phyloP scores from a whole-genome alignment of 345 rosid species.

The Toxicodendron radicans region DNA sequence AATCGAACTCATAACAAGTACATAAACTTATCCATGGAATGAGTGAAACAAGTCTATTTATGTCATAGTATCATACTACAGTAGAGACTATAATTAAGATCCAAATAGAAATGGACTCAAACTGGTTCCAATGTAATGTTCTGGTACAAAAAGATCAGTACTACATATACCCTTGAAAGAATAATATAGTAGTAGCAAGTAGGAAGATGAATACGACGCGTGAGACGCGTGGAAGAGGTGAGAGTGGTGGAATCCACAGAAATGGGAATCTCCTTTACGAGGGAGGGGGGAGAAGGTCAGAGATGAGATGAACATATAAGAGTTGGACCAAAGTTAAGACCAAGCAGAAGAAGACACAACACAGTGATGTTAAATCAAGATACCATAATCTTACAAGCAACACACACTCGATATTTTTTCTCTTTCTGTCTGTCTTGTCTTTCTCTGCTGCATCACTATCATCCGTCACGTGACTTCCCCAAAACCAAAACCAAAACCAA shows the following conservation, averaged over 20 bases:
- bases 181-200: too few species aligned
- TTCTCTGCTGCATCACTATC: slow-evolving; percentile 26
- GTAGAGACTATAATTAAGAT: too few species aligned
- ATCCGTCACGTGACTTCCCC: slow-evolving; percentile 62
- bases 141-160: too few species aligned
- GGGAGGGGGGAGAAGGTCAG: not conserved
- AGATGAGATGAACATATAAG: slow-evolving; percentile 15
- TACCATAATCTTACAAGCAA: not conserved
- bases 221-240: not conserved
- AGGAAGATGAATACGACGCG: not conserved
- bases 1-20: too few species aligned
- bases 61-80: too few species aligned
- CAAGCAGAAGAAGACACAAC: slow-evolving; percentile 26
- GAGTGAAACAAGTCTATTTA: too few species aligned
- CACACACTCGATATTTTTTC: not conserved
- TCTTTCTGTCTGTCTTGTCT: slow-evolving; percentile 25
- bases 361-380: slow-evolving; percentile 6
- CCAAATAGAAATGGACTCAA: too few species aligned
- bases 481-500: not conserved
- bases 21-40: too few species aligned
- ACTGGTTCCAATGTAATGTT: too few species aligned
- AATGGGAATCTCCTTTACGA: not conserved
- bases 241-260: not conserved
- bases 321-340: slow-evolving; percentile 18
- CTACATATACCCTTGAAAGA: too few species aligned